Evolutionary conservation across 2,329 filamentous ascomycete genomes (phyloP).

Genomic region (Colletotrichum musicola): DNA sequence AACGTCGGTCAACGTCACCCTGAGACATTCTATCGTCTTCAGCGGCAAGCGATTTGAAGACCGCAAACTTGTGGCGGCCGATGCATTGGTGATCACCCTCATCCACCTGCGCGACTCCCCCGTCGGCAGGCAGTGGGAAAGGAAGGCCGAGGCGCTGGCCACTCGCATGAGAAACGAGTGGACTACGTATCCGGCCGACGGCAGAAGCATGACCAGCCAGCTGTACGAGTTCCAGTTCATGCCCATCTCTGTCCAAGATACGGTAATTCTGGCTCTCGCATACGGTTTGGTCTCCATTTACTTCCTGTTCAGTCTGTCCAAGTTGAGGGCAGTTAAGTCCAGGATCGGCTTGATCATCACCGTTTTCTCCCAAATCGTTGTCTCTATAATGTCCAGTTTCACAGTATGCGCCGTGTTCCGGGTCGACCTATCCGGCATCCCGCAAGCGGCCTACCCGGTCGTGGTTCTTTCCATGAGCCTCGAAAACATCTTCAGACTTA

Average conservation of each 20-base stretch:
- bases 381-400: slow-evolving; percentile 83
- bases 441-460: slow-evolving; percentile 79
- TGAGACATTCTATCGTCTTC: slow-evolving; percentile 84
- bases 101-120: slow-evolving; percentile 76
- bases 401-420: slow-evolving; percentile 82
- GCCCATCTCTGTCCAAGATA: slow-evolving; percentile 77
- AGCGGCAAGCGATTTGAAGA: slow-evolving; percentile 83
- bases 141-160: slow-evolving; percentile 67
- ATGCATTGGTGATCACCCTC: slow-evolving; percentile 83
- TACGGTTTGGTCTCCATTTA: slow-evolving; percentile 75
- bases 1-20: slow-evolving; percentile 78
- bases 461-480: slow-evolving; percentile 83
- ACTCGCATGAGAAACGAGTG: slow-evolving; percentile 65
- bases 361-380: slow-evolving; percentile 76
- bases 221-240: slow-evolving; percentile 85
- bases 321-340: slow-evolving; percentile 81
- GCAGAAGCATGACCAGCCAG: slow-evolving; percentile 65
- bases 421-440: slow-evolving; percentile 81
- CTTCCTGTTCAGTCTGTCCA: slow-evolving; percentile 75
- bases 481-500: slow-evolving; percentile 83
- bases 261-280: slow-evolving; percentile 71
- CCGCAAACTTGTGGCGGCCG: slow-evolving; percentile 75
- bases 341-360: slow-evolving; percentile 79
- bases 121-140: slow-evolving; percentile 75
- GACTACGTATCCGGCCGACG: slow-evolving; percentile 74